Conservation (phyloP, 208 protist species). For the Acanthamoeba lenticulata region DNA sequence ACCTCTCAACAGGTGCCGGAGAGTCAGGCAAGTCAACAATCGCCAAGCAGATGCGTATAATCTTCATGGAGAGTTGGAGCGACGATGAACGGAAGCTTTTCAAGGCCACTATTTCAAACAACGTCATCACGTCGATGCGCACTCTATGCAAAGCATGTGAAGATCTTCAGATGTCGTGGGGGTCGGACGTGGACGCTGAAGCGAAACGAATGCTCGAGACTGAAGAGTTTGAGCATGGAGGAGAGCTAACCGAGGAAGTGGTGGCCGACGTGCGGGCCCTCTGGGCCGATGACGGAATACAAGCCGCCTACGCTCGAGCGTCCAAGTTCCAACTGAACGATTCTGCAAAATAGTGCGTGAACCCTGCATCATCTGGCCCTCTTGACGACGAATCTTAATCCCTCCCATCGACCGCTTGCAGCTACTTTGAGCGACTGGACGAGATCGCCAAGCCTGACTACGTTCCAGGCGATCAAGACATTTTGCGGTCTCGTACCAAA, state of each 20-base stretch:
- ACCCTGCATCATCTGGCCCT: not conserved
- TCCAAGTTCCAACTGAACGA: conserved; percentile 68
- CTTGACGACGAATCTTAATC: not conserved
- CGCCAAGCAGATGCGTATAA: conserved; percentile 89
- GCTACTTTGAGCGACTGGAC: conserved; percentile 87
- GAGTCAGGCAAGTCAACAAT: conserved; percentile 85
- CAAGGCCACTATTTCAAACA: conserved; percentile 76
- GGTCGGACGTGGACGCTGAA: not conserved
- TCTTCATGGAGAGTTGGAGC: conserved; percentile 83
- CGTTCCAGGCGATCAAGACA: conserved; percentile 86
- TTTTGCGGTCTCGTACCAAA: conserved; percentile 84
- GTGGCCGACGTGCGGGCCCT: conserved; percentile 69
- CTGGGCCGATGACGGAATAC: conserved; percentile 82
- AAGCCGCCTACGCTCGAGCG: conserved; percentile 69
- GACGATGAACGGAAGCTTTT: conserved; percentile 71
- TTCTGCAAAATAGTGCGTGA: conserved; percentile 82
- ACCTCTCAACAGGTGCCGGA: conserved; percentile 65
- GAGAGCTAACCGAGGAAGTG: not conserved
- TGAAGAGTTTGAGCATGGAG: not conserved
- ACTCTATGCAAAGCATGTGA: not conserved
- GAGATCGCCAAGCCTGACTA: conserved; percentile 79
- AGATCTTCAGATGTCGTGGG: not conserved
- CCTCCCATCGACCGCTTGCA: conserved; percentile 14
- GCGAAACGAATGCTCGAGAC: not conserved
- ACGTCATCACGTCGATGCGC: conserved; percentile 79